Conservation (phyloP, 129 eudicot genomes). For the Oenanthe sinensis region DNA sequence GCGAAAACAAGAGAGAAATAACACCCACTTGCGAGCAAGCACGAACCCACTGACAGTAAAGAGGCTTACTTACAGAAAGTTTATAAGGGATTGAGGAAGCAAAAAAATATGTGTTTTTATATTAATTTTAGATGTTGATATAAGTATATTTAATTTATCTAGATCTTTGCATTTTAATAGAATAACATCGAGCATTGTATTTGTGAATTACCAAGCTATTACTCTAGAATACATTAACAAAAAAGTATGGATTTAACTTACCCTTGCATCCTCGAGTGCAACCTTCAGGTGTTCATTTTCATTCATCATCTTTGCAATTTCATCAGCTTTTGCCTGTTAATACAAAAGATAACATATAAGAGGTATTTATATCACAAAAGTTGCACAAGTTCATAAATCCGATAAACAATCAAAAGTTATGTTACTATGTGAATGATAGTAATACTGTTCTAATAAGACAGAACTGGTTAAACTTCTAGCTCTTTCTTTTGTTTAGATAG, state of each 20-base stretch:
- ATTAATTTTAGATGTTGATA: background rate
- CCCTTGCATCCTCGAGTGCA: constrained; percentile 48
- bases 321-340: constrained; percentile 91
- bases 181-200: background rate
- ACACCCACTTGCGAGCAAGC: background rate
- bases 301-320: constrained; percentile 71
- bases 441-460: background rate
- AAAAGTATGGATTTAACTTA: constrained; percentile 25
- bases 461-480: background rate
- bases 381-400: background rate
- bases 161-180: background rate
- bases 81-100: background rate
- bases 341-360: background rate
- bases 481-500: background rate
- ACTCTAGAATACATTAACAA: background rate
- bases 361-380: background rate
- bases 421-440: background rate
- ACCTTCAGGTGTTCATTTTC: constrained; percentile 88
- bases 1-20: background rate
- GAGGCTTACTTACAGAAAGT: background rate
- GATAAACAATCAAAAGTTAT: background rate
- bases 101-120: background rate
- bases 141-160: background rate
- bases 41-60: background rate
- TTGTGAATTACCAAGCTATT: background rate